Base-by-base conservation (phyloP, 1,284 basidiomycete genomes). In the Peniophora sp. region DNA sequence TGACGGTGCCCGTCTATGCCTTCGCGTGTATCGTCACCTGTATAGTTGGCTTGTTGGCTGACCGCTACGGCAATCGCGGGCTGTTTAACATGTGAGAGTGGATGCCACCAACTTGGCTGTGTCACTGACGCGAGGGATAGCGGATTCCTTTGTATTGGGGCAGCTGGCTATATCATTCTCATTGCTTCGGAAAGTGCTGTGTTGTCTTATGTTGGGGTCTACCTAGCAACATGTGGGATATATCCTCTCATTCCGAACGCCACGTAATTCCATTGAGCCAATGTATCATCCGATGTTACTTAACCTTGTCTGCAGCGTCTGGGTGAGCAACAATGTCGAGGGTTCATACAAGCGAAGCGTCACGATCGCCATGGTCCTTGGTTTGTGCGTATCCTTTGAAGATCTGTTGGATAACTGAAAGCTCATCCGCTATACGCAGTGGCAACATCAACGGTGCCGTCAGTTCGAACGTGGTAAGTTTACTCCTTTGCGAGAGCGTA, bases 291-390 rank as follows among this genome's bases (percentile, higher is more conserved):
- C 19, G 9, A 24, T 17, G 38, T 32, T 5, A 41, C 12, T 41
- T 50, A 27, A 32, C 50, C 52, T 25, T 16, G 35, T 35, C n/a
- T 14, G 17, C 53, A 69, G 75, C 16, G 74, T 79, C 20, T 78
- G 77, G 70, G 70, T 76, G 2, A 71, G 74, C 10, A 65, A 69
- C 48, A 78, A 78, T 50, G 67, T 74, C 34, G 78, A 81, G 58
- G 73, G 86, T 6, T 75, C 78, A 0, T 89, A 89, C 65, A 89
- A 89, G 58, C 81, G 86, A 22, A 83, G 82, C 56, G 85, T 88
- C 1, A 75, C 83, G 0, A 68, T 88, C 24, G 87, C 73, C 0
- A 83, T 86, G 81, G 75, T 80, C 6, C 84, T 86, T 52, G 75
- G 79, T 51, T 79, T 75, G 79, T 81, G 54, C 58, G 78, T 67